Evolutionary conservation across 306 rosid species (phyloP), one percentile per base, ranked within the genome.

Genomic region (Cucurbita argyrosperma): DNA sequence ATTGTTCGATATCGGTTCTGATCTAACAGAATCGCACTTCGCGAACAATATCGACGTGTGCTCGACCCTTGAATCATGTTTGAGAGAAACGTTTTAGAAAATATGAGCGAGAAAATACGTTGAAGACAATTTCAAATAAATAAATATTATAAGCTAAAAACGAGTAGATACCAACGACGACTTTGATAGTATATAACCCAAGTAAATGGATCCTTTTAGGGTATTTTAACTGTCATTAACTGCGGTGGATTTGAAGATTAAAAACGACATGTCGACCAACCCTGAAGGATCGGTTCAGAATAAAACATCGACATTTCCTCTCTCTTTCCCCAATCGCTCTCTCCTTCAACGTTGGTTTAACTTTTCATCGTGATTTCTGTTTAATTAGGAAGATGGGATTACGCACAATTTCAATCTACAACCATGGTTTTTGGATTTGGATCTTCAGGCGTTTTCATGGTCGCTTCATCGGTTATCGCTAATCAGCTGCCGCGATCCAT

Each of bases 261-360:
- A 62, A 62, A 62, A 62, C 68, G 68, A 62, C 68, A 62, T 62
- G 47, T 62, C 68, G 68, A 62, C 68, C 11, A 62, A 38, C 13
- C 68, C 13, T 62, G 47, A 4, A 14, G 46, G 68, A 62, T 62
- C 46, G 68, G 46, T 38, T 39, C 70, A 6, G 15, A 61, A 61
- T 61, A 37, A 61, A 61, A 35, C 71, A 43, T 43, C 30, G 26
- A 30, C 49, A 16, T 65, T 65, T 65, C 10, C 4, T 65, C 53
- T 66, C 72, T 42, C 19, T 59, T 5, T 60, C 7, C 47, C 3
- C n/a, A 2, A 19, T 13, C 5, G 1, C 8, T 16, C 23, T 7
- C 40, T 38, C 54, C 42, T 15, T 43, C 71, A 14, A 45, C 72
- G 3, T 45, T 4, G 18, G 19, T 66, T 66, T 13, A 66, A 45